Percentiles rank a stretch among this genome's conserved stretches.
phyloP scores from a whole-genome alignment of 176 grass and related monocot species.

The Triticum timopheevii region DNA sequence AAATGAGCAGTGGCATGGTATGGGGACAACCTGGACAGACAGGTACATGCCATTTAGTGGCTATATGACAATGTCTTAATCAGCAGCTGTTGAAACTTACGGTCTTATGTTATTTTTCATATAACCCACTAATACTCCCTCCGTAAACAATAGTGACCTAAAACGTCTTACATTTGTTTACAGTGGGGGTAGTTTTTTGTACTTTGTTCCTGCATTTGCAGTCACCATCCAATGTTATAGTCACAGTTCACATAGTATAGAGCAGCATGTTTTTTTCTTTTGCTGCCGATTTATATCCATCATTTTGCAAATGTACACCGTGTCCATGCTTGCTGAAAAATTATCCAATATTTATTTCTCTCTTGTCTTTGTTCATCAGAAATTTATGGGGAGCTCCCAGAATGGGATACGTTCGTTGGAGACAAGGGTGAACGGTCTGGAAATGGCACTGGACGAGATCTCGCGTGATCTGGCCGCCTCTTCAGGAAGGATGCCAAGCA shows the following conservation, averaged over 20 bases:
- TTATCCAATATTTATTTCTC: not conserved
- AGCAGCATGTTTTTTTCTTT: not conserved
- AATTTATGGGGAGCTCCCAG: slow-evolving; percentile 95
- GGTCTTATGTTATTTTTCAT: not conserved
- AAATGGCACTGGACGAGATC: slow-evolving; percentile 83
- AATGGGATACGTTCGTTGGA: slow-evolving; percentile 85
- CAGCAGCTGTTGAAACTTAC: not conserved
- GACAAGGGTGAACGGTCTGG: slow-evolving; percentile 79
- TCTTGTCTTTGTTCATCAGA: slow-evolving; percentile 49
- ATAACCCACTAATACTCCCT: not conserved
- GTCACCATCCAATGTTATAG: not conserved
- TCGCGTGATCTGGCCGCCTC: slow-evolving; percentile 62
- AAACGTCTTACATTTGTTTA: too few relatives aligned
- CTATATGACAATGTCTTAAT: slow-evolving; percentile 26
- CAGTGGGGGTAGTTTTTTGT: not conserved
- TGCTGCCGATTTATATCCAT: not conserved
- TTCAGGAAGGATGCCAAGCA: slow-evolving; percentile 63
- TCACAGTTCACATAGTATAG: not conserved
- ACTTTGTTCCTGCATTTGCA: not conserved
- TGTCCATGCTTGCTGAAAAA: not conserved
- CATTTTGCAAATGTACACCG: too few relatives aligned
- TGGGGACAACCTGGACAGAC: slow-evolving; percentile 26
- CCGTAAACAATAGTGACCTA: too few relatives aligned
- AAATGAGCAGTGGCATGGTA: slow-evolving; percentile 28
- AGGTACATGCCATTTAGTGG: slow-evolving; percentile 6